These are phyloP conservation scores for Carex littledalei DNA, from an alignment of 176 grass and related monocot genomes.

Conservation along the genomic window DNA sequence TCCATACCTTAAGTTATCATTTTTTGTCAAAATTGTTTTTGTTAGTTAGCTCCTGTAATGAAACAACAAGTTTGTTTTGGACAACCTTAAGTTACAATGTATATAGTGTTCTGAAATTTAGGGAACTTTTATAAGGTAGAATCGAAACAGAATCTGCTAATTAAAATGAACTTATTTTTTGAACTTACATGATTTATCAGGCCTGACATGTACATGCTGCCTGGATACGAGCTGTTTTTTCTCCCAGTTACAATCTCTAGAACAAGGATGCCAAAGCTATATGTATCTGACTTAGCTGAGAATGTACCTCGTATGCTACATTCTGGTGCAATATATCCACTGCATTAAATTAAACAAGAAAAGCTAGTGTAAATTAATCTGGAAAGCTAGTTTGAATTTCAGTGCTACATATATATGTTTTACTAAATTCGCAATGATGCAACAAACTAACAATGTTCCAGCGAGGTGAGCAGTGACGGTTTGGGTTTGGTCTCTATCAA, in stretches of 20 bases:
- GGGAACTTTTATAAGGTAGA: neutral
- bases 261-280: neutral
- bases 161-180: neutral
- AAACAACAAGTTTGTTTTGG: neutral
- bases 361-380: too few species aligned
- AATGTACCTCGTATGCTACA: neutral
- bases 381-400: too few species aligned
- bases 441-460: constrained; percentile 15
- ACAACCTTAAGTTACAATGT: neutral
- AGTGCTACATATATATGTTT: neutral
- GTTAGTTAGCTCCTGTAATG: neutral
- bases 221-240: neutral
- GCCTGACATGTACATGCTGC: neutral
- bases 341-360: neutral
- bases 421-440: neutral
- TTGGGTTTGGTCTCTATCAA: neutral
- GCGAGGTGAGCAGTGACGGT: neutral
- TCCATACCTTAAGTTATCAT: neutral
- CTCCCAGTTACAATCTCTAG: neutral
- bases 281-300: neutral
- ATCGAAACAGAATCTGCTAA: neutral
- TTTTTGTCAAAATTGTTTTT: neutral
- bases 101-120: too few species aligned
- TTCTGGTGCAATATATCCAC: constrained; percentile 4
- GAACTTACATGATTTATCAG: neutral